Evolutionary conservation across 371 early-diverging fungal genomes (phyloP).

Genomic region (Saksenaea vasiformis): DNA sequence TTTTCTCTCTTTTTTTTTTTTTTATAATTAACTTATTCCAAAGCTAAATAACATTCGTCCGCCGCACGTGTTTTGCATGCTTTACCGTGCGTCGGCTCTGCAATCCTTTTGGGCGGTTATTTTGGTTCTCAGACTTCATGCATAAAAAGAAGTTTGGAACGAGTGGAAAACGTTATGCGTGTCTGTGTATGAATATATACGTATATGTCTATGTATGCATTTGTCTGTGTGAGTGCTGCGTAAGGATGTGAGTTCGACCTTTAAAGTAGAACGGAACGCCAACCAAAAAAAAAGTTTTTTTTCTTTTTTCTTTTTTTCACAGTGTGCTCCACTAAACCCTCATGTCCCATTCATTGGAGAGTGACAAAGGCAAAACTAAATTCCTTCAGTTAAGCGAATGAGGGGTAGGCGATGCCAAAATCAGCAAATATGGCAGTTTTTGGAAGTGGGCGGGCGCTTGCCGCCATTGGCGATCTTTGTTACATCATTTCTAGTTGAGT

Average conservation of each 20-base stretch:
- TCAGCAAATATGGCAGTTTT: background rate
- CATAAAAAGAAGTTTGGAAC: background rate
- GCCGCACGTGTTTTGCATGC: constrained; percentile 3
- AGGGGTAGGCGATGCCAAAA: background rate
- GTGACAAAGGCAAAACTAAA: background rate
- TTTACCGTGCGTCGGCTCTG: background rate
- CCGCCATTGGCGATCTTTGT: background rate
- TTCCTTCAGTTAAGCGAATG: background rate
- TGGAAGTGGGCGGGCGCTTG: background rate
- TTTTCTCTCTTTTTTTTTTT: constrained; percentile 6
- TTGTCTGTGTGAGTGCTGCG: too few relatives aligned
- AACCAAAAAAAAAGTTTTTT: background rate
- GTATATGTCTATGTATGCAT: background rate
- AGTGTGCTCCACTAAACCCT: background rate
- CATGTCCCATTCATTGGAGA: constrained; percentile 1
- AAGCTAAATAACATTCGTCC: constrained; percentile 4
- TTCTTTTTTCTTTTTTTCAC: background rate
- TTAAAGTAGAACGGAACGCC: background rate
- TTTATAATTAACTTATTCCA: background rate
- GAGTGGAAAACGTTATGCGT: constrained; percentile 2
- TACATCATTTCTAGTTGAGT: background rate
- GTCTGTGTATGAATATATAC: background rate
- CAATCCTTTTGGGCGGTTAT: background rate
- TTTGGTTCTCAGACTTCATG: constrained; percentile 1
- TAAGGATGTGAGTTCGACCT: background rate